These are phyloP conservation scores for Penicilliopsis zonata DNA, from an alignment of 495 filamentous ascomycete species.

Conservation along the genomic window DNA sequence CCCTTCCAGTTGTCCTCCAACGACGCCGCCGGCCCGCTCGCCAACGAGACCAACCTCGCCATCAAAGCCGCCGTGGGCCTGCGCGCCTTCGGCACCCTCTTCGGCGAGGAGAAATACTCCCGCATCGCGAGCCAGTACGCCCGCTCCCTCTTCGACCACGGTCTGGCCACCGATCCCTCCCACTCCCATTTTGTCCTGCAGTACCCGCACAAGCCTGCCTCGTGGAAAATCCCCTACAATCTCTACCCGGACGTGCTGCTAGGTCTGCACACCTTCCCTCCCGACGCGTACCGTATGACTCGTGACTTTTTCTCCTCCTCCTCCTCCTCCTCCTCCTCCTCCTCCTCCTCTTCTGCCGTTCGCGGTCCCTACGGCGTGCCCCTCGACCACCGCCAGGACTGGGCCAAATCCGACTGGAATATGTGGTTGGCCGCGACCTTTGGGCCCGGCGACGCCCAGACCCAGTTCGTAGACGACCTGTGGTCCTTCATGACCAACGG, in stretches of 20 bases:
- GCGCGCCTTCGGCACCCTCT: constrained; percentile 33
- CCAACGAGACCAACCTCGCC: constrained; percentile 45
- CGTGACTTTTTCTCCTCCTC: constrained; percentile 23
- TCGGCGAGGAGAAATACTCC: constrained; percentile 25
- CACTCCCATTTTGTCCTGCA: constrained; percentile 34
- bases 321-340: too few relatives aligned
- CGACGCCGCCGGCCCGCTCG: constrained; percentile 36
- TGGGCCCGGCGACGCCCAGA: constrained; percentile 10
- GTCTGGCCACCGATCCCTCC: constrained; percentile 20
- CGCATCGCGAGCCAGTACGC: constrained; percentile 26
- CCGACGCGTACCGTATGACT: constrained; percentile 24
- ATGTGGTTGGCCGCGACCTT: constrained; percentile 32
- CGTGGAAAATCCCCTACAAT: constrained; percentile 34
- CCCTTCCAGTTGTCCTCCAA: constrained; percentile 41
- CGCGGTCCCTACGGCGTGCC: constrained; percentile 30
- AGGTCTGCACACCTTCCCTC: constrained; percentile 26
- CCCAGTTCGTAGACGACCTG: constrained; percentile 28
- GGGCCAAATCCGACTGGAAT: constrained; percentile 41
- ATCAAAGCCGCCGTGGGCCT: constrained; percentile 46
- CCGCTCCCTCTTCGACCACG: constrained; percentile 23
- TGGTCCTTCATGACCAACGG: constrained; percentile 37
- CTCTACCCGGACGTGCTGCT: constrained; percentile 34
- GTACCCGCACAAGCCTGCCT: constrained; percentile 21
- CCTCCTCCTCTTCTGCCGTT: constrained; percentile 19
- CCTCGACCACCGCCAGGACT: constrained; percentile 30